A percentile compares a stretch with the other conserved stretches of the same genome.
Conservation (phyloP, 768 basidiomycete genomes). For the Tricholoma furcatifolium region DNA sequence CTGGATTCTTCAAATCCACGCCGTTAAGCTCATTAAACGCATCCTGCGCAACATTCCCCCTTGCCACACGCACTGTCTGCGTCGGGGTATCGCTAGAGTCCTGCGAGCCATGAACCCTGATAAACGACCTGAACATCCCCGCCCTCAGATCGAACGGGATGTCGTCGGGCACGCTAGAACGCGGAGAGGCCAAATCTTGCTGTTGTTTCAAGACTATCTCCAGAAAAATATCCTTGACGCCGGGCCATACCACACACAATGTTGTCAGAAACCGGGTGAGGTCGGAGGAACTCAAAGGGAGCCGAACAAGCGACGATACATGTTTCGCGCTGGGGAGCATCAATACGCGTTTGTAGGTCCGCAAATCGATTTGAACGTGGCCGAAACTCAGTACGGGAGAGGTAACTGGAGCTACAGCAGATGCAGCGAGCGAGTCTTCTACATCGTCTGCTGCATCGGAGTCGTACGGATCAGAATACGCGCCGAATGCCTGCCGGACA, state of each 20-base stretch:
- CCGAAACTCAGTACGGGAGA: slow-evolving; percentile 12
- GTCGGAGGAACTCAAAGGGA: too few relatives aligned
- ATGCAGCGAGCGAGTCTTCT: slow-evolving; percentile 26
- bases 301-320: slow-evolving; percentile 60
- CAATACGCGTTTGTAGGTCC: slow-evolving; percentile 64
- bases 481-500: too few relatives aligned
- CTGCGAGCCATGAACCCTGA: too few relatives aligned
- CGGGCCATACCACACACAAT: too few relatives aligned
- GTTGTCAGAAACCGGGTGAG: too few relatives aligned
- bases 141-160: slow-evolving; percentile 94
- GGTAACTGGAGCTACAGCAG: slow-evolving; percentile 36
- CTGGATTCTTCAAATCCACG: slow-evolving; percentile 73
- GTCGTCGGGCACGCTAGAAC: slow-evolving; percentile 89
- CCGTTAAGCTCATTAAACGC: slow-evolving; percentile 85
- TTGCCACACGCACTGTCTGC: slow-evolving; percentile 56
- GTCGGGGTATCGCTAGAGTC: too few relatives aligned
- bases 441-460: too few relatives aligned
- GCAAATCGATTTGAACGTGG: slow-evolving; percentile 50
- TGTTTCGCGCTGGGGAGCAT: slow-evolving; percentile 55
- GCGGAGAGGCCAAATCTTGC: too few relatives aligned
- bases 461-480: slow-evolving; percentile 41
- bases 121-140: slow-evolving; percentile 81
- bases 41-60: slow-evolving; percentile 82
- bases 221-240: too few relatives aligned
- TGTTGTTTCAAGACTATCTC: too few relatives aligned